A percentile compares a stretch with the other conserved stretches of the same genome.
Evolutionary conservation across 495 filamentous ascomycete species (phyloP).

Genomic region (Neurospora discreta): DNA sequence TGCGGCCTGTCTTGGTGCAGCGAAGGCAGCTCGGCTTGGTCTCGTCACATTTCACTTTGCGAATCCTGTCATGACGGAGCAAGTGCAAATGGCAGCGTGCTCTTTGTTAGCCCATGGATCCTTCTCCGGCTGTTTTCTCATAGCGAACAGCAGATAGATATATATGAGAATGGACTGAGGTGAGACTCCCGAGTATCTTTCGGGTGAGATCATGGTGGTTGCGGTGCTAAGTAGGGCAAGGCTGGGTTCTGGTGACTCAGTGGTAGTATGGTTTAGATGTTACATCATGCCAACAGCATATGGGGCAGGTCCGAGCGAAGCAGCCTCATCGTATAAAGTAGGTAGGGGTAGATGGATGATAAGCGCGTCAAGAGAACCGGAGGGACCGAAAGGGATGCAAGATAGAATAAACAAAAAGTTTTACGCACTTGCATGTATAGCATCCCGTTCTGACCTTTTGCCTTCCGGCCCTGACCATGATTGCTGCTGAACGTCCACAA

Average conservation of each 20-base stretch:
- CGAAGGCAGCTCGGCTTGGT: constrained; percentile 20
- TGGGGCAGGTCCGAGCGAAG: constrained; percentile 6
- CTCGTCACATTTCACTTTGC: constrained; percentile 32
- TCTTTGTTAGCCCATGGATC: not conserved
- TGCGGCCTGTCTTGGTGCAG: constrained; percentile 20
- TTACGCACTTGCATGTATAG: constrained; percentile 29
- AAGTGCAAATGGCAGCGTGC: not conserved
- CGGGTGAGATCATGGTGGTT: not conserved
- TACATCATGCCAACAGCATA: not conserved
- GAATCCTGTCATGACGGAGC: constrained; percentile 4
- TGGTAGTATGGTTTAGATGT: not conserved
- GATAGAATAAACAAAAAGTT: constrained; percentile 4
- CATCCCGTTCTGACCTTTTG: constrained; percentile 28
- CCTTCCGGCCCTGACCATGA: constrained; percentile 27
- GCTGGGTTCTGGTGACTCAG: not conserved
- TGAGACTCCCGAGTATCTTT: not conserved
- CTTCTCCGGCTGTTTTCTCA: not conserved
- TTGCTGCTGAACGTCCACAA: not conserved
- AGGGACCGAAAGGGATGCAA: not conserved
- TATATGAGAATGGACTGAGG: not conserved
- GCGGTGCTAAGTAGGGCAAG: not conserved
- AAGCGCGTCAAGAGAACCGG: not conserved
- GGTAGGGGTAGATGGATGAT: not conserved
- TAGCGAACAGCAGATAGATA: not conserved
- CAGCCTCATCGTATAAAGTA: not conserved